Conservation (phyloP, 75 land plant genomes). For the Sequoia sempervirens region DNA sequence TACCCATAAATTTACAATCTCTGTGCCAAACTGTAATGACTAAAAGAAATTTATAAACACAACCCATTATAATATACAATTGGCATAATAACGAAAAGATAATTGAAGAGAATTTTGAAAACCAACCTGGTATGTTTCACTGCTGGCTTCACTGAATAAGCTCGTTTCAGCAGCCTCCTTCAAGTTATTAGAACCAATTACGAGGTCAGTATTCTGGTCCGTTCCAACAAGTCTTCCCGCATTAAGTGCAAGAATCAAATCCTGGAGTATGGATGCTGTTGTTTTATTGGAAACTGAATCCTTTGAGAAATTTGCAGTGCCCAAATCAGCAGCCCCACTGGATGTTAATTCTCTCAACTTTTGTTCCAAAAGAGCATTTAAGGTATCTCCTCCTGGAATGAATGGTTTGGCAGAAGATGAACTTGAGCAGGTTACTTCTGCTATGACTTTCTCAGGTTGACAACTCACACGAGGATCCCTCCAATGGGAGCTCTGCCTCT, state of each 20-base stretch:
- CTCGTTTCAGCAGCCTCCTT: neutral
- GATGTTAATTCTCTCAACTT: slow-evolving; percentile 57
- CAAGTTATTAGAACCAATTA: neutral
- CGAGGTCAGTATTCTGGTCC: slow-evolving; percentile 1
- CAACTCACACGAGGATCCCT: neutral
- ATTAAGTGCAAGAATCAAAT: slow-evolving; percentile 26
- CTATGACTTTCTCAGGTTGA: slow-evolving; percentile 8
- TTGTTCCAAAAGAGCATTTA: slow-evolving; percentile 59
- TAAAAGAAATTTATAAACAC: neutral
- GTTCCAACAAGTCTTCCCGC: neutral
- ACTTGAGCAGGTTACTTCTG: slow-evolving; percentile 6
- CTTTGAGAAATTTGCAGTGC: slow-evolving; percentile 11
- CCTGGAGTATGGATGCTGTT: slow-evolving; percentile 28
- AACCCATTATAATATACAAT: neutral
- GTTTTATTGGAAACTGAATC: slow-evolving; percentile 9
- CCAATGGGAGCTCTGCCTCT: slow-evolving; percentile 4
- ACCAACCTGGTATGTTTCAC: slow-evolving; percentile 8
- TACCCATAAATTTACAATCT: neutral
- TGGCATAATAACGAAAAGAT: neutral
- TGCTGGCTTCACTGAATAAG: neutral
- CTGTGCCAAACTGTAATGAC: neutral
- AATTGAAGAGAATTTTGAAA: neutral
- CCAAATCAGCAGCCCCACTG: slow-evolving; percentile 18
- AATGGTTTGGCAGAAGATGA: neutral
- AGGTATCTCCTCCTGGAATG: slow-evolving; percentile 36